Base-by-base conservation (phyloP, 257 asterid species). In the Avicennia marina region DNA sequence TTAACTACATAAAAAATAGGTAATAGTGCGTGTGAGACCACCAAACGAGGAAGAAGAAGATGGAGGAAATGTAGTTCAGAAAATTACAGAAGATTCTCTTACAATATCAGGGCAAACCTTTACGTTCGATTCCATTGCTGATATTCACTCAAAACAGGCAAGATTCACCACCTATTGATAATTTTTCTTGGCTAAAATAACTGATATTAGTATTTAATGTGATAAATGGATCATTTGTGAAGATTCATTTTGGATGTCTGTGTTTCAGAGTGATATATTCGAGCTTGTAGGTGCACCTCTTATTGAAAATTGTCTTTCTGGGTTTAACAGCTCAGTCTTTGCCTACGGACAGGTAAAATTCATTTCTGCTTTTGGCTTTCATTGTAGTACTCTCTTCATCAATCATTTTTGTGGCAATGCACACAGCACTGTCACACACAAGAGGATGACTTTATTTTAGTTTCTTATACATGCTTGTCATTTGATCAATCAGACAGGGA, bases 241-340 rank as follows among this genome's bases (percentile, higher is more conserved):
- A 55, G 50, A 58, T 64, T 59, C 11, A 29, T 22, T 64, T 62
- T 34, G 56, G 49, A 50, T 6, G 10, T 63, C 25, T 68, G 11
- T 66, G 21, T 78, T 76, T 65, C 89, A 91, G 98, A 68, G 65
- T 69, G 94, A 93, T 69, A 86, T 93, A 78, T 93, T 89, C 44
- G 84, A 93, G 77, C 91, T 83, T 22, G 81, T 89, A 42, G 99
- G 99, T 53, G 97, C 87, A 67, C 99, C 99, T 9, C 82, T 93
- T 19, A 81, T 93, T 36, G 99, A 93, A 72, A 89, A 89, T 72
- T 93, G 99, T 66, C 89, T 93, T 10, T 84, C 95, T 62, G 99
- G 99, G n/a, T 93, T 93, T 56, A 93, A 89, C 70, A 89, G 97
- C 77, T 93, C 99, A 0, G 99, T 86, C 60, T 93, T 93, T 81